Percentiles rank a stretch among this genome's conserved stretches.
These are phyloP conservation scores for Trichoderma afroharzianum DNA, from an alignment of 2,329 filamentous ascomycete genomes.

Conservation along the genomic window DNA sequence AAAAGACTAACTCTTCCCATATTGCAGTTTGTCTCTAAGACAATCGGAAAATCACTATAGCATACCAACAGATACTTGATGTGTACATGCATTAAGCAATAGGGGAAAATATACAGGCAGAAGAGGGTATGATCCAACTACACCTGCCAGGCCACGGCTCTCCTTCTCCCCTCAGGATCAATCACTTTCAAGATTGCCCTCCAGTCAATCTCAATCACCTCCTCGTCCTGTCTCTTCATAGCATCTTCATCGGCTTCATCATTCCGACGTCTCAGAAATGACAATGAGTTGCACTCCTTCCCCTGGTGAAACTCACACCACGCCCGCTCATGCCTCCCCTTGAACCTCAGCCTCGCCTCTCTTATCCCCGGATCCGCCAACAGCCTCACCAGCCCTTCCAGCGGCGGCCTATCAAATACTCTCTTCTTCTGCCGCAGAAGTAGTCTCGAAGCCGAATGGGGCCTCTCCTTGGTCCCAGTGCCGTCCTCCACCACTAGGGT, in stretches of 20 bases:
- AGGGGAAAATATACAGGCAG: background rate
- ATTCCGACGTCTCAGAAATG: background rate
- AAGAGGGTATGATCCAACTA: background rate
- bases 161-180: constrained; percentile 29
- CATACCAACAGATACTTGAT: too few species aligned
- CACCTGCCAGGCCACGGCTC: constrained; percentile 18
- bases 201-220: constrained; percentile 31
- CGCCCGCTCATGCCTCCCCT: constrained; percentile 32
- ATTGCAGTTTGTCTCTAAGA: background rate
- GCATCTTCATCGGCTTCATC: background rate
- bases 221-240: background rate
- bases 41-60: too few species aligned
- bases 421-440: constrained; percentile 12
- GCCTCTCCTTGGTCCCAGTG: background rate
- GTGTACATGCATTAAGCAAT: too few species aligned
- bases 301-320: constrained; percentile 43
- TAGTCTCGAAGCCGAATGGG: constrained; percentile 17
- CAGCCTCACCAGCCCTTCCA: constrained; percentile 37
- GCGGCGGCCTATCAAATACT: constrained; percentile 29
- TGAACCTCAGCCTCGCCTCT: constrained; percentile 37
- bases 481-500: constrained; percentile 6
- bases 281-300: constrained; percentile 1
- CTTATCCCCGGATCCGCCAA: constrained; percentile 45
- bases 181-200: constrained; percentile 29
- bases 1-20: background rate